Conservation (phyloP, 2,329 filamentous ascomycete genomes). For the Pseudogymnoascus sp. region DNA sequence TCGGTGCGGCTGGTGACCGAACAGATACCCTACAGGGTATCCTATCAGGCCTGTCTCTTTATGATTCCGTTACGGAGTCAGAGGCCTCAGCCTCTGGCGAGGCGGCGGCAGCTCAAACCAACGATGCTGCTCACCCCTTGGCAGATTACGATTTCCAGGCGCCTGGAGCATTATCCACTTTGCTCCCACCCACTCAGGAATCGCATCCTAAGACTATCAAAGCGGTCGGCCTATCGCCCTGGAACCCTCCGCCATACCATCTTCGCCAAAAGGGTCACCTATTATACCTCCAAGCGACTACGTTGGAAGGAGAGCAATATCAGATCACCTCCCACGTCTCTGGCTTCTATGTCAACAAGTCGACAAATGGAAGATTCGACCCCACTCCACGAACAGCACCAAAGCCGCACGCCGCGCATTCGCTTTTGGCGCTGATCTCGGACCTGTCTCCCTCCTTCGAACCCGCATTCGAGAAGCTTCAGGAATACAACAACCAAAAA, state of each 20-base stretch:
- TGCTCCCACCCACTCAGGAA: constrained; percentile 61
- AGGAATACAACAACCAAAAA: constrained; percentile 76
- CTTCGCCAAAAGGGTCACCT: constrained; percentile 87
- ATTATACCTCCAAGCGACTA: constrained; percentile 81
- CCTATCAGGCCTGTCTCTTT: constrained; percentile 75
- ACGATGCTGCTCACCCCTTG: constrained; percentile 46
- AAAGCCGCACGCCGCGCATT: constrained; percentile 76
- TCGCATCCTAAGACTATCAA: constrained; percentile 85
- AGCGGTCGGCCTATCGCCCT: constrained; percentile 77
- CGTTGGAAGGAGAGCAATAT: constrained; percentile 88
- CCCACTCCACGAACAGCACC: constrained; percentile 72
- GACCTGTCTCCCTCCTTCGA: constrained; percentile 79
- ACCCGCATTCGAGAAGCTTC: constrained; percentile 65
- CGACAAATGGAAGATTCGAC: constrained; percentile 90
- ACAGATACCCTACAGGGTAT: constrained; percentile 83
- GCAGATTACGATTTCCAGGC: constrained; percentile 71
- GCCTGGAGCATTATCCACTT: constrained; percentile 57
- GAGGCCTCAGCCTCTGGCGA: constrained; percentile 27
- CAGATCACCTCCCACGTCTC: constrained; percentile 91
- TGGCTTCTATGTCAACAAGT: constrained; percentile 96
- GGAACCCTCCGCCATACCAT: constrained; percentile 93
- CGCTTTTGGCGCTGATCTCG: constrained; percentile 70
- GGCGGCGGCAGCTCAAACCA: constrained; percentile 32
- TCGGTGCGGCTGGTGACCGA: constrained; percentile 83
- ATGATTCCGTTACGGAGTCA: constrained; percentile 62